phyloP scores from a whole-genome alignment of 371 early-diverging fungal species.

The Rhizopus delemar region DNA sequence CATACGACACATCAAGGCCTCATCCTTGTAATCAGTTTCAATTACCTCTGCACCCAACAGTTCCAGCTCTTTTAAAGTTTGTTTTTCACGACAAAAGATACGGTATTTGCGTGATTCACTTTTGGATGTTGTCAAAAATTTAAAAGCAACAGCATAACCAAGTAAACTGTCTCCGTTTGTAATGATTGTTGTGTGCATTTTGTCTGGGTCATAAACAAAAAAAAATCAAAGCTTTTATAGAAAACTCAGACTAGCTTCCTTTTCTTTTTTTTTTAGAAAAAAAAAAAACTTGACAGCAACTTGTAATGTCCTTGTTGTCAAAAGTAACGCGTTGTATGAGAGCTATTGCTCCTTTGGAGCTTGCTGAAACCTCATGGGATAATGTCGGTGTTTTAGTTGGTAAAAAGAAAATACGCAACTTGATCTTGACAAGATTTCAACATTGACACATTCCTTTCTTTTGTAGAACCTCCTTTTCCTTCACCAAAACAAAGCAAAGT shows the following conservation, averaged over 20 bases:
- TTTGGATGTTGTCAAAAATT: constrained; percentile 11
- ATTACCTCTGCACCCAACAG: constrained; percentile 22
- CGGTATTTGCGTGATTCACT: constrained; percentile 6
- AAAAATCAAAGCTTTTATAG: not conserved
- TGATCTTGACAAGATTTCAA: not conserved
- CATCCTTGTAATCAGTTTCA: constrained; percentile 17
- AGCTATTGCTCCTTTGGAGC: constrained; percentile 84
- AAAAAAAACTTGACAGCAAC: constrained; percentile 1
- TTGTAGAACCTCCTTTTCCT: constrained; percentile 73
- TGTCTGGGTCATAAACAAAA: not conserved
- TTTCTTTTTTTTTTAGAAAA: constrained; percentile 6
- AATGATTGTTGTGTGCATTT: constrained; percentile 13
- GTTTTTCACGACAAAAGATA: constrained; percentile 14
- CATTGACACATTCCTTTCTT: not conserved
- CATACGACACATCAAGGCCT: not conserved
- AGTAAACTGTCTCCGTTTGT: constrained; percentile 25
- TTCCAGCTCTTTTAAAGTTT: constrained; percentile 20
- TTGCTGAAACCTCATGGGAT: constrained; percentile 94
- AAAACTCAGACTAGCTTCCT: not conserved
- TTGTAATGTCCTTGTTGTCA: constrained; percentile 59
- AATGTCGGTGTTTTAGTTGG: constrained; percentile 93
- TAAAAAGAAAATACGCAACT: constrained; percentile 22
- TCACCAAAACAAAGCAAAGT: constrained; percentile 68
- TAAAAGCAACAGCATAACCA: constrained; percentile 29
- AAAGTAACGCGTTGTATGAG: constrained; percentile 69